Base-by-base conservation (phyloP, 2,329 filamentous ascomycete species). In the Calonectria pauciramosa region DNA sequence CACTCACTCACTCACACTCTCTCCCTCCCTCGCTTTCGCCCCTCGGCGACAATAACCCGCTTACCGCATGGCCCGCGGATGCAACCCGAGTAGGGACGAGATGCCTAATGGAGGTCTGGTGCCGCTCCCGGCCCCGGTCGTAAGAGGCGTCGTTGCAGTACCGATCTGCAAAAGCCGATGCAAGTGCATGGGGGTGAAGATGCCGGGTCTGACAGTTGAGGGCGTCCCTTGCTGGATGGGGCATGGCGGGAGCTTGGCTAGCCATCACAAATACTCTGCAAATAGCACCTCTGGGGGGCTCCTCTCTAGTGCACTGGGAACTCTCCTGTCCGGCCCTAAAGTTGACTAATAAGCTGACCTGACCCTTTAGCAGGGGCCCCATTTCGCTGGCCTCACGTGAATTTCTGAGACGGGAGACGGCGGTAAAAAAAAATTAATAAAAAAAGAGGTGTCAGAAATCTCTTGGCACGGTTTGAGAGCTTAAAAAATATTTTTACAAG, bases 111-210 rank as follows among this genome's bases (percentile, higher is more conserved):
- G 34, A 52, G 60, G 38, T 16, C 30, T 68, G 66, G 28, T 38
- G 36, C 51, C 34, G 51, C 18, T n/a, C 66, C 38, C 34, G 34
- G 36, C 36, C 56, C 56, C 56, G 36, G 56, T 63, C 34, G 41
- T 41, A n/a, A n/a, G 34, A 28, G 56, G 38, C 23, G 56, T 41
- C 23, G 38, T 41, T 63, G 56, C 56, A 63, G 51, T 59, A 14
- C 36, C 52, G 66, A 68, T 68, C 66, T 68, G 51, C 52, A 68
- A 59, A 59, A 59, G 38, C 60, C 60, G 38, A 51, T 67, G 65
- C 44, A 36, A 14, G 64, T 67, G 38, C 60, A 65, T 65, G 60
- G 38, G 52, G 30, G 47, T 68, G 44, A 68, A 54, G 44, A 51
- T 68, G 41, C 60, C 60, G 60, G 60, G 60, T 49, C 60, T 65